Evolutionary conservation across 2,329 filamentous ascomycete species (phyloP), one percentile per base, ranked within the genome.

Genomic region (Trichoderma pleuroti): DNA sequence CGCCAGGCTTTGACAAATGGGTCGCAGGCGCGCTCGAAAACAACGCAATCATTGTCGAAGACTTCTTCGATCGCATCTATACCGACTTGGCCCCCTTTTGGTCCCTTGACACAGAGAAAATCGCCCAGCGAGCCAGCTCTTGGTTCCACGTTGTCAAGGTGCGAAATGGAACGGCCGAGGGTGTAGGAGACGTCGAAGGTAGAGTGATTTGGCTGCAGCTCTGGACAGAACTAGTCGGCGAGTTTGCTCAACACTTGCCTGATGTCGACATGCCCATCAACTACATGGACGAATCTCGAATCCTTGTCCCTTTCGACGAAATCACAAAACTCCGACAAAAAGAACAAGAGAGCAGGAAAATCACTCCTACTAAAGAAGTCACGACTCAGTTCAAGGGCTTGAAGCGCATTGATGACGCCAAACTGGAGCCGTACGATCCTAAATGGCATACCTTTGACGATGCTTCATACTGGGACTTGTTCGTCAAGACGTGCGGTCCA

Each of bases 251-350:
- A 16, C 80, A 84, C 63, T 77, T 91, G 26, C 89, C 89, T 5
- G 88, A 91, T 72, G 86, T 91, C 77, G 88, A 91, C 76, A 90
- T 91, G 81, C 86, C 88, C 12, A 87, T 91, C 80, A 91, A 91
- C 76, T 83, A 85, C 66, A 84, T 90, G 79, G 89, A 91, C 76
- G 88, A 91, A 76, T 85, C 89, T 32, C 83, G 89, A 26, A 77
- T 92, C n/a, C 79, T 91, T 34, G 87, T 89, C 4, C 84, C 87
- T 11, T 88, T 84, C 80, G 84, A 90, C 68, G 81, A 86, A 16
- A 84, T 91, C 69, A 81, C 85, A 28, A 80, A 80, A 28, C 80
- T 87, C 62, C 81, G 90, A 11, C 79, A 78, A 9, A 80, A 82
- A 60, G 88, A 89, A 75, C 78, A 79, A 69, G 77, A 78, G 39